phyloP scores from a whole-genome alignment of 345 rosid genomes.

The Linum usitatissimum region DNA sequence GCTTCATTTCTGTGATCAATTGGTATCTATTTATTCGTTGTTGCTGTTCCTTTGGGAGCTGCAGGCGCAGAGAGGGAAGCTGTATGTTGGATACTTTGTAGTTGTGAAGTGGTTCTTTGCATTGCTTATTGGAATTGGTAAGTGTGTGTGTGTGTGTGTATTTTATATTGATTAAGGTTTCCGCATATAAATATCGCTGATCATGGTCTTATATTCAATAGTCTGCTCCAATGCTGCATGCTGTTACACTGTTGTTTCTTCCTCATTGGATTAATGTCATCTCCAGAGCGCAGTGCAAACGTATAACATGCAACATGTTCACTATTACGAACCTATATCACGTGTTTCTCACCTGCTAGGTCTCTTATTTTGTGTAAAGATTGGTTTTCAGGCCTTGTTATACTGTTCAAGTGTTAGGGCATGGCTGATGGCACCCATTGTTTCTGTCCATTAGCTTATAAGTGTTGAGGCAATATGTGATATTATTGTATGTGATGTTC shows the following conservation, averaged over 20 bases:
- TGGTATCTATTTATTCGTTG: not conserved
- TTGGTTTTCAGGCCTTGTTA: no score
- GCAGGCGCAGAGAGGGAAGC: conserved; percentile 83
- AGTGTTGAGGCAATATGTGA: not conserved
- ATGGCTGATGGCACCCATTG: no score
- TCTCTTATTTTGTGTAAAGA: no score
- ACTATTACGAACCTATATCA: no score
- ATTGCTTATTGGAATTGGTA: conserved; percentile 85
- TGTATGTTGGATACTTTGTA: conserved; percentile 59
- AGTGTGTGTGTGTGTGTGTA: not conserved
- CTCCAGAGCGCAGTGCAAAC: not conserved
- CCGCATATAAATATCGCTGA: not conserved
- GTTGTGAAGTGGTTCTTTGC: conserved; percentile 91
- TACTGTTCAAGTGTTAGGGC: no score
- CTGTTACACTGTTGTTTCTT: not conserved
- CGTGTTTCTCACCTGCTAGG: no score
- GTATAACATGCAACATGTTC: no score
- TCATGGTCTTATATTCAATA: not conserved
- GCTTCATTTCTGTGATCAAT: not conserved
- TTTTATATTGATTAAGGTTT: not conserved
- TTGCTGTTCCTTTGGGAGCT: conserved; percentile 7
- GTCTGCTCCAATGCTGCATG: not conserved
- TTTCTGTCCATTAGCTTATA: no score
- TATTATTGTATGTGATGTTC: not conserved
- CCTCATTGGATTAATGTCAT: not conserved